These are phyloP conservation scores for Medicago ruthenica DNA, from an alignment of 306 rosid species.

Conservation along the genomic window DNA sequence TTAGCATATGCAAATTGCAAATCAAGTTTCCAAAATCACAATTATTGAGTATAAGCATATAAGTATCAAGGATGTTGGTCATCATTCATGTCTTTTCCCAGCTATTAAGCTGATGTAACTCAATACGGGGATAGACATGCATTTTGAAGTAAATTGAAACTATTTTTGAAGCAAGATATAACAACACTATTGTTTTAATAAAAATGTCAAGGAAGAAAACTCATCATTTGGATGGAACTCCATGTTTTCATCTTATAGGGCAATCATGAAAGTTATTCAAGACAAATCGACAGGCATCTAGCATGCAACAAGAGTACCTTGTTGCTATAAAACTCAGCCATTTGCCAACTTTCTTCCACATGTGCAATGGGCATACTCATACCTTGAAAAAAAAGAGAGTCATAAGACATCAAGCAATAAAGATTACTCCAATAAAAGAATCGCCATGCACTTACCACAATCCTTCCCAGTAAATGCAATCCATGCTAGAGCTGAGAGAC, in stretches of 20 bases:
- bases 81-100: constrained; percentile 37
- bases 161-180: constrained; percentile 11
- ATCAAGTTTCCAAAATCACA: constrained; percentile 30
- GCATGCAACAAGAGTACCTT: constrained; percentile 66
- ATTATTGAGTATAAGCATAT: background rate
- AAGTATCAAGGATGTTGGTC: constrained; percentile 29
- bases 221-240: constrained; percentile 18
- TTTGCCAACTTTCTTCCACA: constrained; percentile 99
- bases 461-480: constrained; percentile 88
- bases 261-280: constrained; percentile 26
- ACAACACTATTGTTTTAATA: constrained; percentile 3
- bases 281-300: constrained; percentile 29
- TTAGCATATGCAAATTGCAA: constrained; percentile 21
- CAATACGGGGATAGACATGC: constrained; percentile 14
- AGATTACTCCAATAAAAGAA: constrained; percentile 30
- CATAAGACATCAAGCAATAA: constrained; percentile 38
- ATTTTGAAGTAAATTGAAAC: constrained; percentile 12
- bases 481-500: constrained; percentile 97
- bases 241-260: constrained; percentile 26
- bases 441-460: constrained; percentile 67
- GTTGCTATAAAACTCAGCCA: constrained; percentile 98
- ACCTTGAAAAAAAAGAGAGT: constrained; percentile 58
- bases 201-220: constrained; percentile 14
- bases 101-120: constrained; percentile 8
- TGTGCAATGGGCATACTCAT: constrained; percentile 99